phyloP scores from a whole-genome alignment of 768 basidiomycete species.

The Neoboletus magnificus region DNA sequence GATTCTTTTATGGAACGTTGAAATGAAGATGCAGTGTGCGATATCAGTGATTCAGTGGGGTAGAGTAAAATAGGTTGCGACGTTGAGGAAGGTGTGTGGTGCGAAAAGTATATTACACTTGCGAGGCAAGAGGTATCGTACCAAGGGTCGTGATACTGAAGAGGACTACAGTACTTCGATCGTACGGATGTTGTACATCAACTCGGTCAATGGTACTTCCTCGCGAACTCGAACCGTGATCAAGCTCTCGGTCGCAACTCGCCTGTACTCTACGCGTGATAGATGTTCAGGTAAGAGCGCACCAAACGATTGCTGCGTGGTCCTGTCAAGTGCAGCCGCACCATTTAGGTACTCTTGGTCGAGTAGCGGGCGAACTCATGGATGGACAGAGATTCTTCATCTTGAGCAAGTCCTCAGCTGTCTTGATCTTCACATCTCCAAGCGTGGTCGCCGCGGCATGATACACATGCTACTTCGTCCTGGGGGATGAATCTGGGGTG shows the following conservation, averaged over 20 bases:
- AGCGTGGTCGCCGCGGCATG: neutral
- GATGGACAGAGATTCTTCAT: slow-evolving; percentile 3
- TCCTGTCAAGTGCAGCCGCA: neutral
- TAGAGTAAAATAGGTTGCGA: no score
- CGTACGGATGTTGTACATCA: no score
- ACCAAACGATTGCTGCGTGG: neutral
- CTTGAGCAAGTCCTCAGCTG: neutral
- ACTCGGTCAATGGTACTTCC: no score
- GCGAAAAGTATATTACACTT: no score
- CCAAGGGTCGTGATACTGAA: no score
- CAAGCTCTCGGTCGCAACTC: neutral
- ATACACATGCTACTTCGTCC: neutral
- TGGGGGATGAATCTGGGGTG: neutral
- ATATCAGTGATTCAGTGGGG: no score
- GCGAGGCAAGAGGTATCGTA: no score
- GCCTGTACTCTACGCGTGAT: neutral
- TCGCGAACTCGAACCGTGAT: neutral
- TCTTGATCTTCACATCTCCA: slow-evolving; percentile 6
- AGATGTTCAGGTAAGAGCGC: neutral
- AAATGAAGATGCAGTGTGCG: no score
- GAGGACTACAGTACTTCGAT: no score
- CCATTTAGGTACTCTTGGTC: neutral
- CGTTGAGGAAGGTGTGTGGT: no score
- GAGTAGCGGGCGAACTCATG: slow-evolving; percentile 11
- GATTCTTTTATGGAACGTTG: no score